Conservation (phyloP, 805 yeast species). For the Wickerhamiella sergipiensis region DNA sequence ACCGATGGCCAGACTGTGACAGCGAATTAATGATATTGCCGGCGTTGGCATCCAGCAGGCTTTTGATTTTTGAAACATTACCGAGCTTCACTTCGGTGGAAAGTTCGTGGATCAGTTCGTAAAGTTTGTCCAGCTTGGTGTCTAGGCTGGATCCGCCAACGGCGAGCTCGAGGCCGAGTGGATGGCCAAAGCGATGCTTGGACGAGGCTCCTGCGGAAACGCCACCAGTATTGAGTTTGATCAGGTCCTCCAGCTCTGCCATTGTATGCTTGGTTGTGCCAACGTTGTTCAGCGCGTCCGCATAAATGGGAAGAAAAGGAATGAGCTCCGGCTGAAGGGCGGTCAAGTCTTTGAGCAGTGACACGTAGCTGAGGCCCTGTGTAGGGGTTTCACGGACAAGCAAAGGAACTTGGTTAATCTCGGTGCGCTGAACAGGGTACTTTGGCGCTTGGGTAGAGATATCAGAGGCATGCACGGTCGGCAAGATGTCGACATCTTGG, state of each 20-base stretch:
- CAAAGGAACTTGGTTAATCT: constrained; percentile 5
- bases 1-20: constrained; percentile 80
- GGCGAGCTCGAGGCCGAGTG: constrained; percentile 10
- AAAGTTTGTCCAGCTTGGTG: constrained; percentile 44
- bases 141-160: constrained; percentile 29
- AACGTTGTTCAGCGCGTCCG: constrained; percentile 66
- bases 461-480: constrained; percentile 61
- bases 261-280: constrained; percentile 66
- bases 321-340: constrained; percentile 47
- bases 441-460: constrained; percentile 44
- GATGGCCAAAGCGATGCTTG: constrained; percentile 8
- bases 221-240: constrained; percentile 77
- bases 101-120: constrained; percentile 56
- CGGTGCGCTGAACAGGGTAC: constrained; percentile 18
- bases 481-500: constrained; percentile 69
- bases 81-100: constrained; percentile 52
- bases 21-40: constrained; percentile 67
- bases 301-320: constrained; percentile 62
- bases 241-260: constrained; percentile 74
- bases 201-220: constrained; percentile 36
- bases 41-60: constrained; percentile 58
- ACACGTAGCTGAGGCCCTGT: constrained; percentile 59
- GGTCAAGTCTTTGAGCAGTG: constrained; percentile 49
- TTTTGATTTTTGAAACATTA: constrained; percentile 53
- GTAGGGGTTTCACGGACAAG: constrained; percentile 25